Percentiles rank a stretch among this genome's conserved stretches.
These are phyloP conservation scores for Lycium barbarum DNA, from an alignment of 257 asterid genomes.

Conservation along the genomic window DNA sequence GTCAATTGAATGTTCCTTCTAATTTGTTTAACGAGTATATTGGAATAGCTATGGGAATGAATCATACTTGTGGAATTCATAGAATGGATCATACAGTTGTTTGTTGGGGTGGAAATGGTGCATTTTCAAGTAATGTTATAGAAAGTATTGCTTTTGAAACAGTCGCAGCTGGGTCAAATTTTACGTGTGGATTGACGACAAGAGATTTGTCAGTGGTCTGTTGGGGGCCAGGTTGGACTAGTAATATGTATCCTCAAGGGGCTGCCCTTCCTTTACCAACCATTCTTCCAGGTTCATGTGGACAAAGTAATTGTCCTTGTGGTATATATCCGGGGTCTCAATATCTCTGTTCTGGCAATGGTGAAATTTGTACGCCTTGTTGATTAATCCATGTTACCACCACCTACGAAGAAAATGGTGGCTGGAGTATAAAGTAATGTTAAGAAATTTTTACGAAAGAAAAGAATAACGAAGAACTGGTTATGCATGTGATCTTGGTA, in stretches of 20 bases:
- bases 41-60: conserved; percentile 63
- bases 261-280: conserved; percentile 54
- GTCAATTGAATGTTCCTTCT: conserved; percentile 61
- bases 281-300: conserved; percentile 80
- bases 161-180: conserved; percentile 68
- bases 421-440: too few relatives aligned
- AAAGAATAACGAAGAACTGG: too few relatives aligned
- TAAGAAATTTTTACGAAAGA: too few relatives aligned
- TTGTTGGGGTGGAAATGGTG: conserved; percentile 77
- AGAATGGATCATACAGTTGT: conserved; percentile 60
- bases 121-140: conserved; percentile 38
- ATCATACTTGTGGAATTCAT: conserved; percentile 70
- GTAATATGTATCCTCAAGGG: conserved; percentile 45
- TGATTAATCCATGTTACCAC: conserved; percentile 43
- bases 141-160: conserved; percentile 64
- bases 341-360: conserved; percentile 67
- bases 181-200: conserved; percentile 73
- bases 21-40: conserved; percentile 47
- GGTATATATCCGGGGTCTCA: conserved; percentile 71
- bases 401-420: conserved; percentile 22
- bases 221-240: conserved; percentile 88
- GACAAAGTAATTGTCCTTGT: conserved; percentile 55
- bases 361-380: conserved; percentile 76
- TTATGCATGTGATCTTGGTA: too few relatives aligned
- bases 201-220: conserved; percentile 69